Percentiles rank a stretch among this genome's conserved stretches.
phyloP scores from a whole-genome alignment of 129 eudicot genomes.

The Pseudognaphalium luteoalbum region DNA sequence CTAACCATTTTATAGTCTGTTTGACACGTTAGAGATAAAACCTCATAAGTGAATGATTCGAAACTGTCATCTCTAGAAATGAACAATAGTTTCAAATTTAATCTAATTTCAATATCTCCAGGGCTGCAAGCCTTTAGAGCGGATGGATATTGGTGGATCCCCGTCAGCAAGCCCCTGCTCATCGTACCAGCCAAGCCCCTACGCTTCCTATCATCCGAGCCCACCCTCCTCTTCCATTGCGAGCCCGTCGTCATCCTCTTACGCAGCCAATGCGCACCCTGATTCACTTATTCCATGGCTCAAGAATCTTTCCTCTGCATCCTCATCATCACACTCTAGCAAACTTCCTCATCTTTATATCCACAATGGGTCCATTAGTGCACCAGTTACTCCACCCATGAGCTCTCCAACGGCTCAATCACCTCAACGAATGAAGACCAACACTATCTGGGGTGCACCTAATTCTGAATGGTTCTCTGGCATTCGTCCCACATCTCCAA shows the following conservation, averaged over 20 bases:
- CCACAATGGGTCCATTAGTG: slow-evolving; percentile 81
- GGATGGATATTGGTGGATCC: slow-evolving; percentile 63
- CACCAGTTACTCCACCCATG: slow-evolving; percentile 86
- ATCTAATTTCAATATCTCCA: slow-evolving; percentile 24
- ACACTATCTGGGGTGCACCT: slow-evolving; percentile 49
- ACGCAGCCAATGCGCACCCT: slow-evolving; percentile 41
- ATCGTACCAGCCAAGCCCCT: slow-evolving; percentile 66
- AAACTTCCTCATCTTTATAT: slow-evolving; percentile 47
- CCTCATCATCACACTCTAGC: slow-evolving; percentile 44
- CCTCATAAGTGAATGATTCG: neutral
- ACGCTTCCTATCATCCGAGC: slow-evolving; percentile 65
- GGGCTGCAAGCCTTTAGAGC: slow-evolving; percentile 77
- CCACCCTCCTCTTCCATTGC: slow-evolving; percentile 70
- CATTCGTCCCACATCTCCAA: slow-evolving; percentile 76
- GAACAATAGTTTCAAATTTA: neutral
- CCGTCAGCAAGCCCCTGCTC: slow-evolving; percentile 70
- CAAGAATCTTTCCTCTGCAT: slow-evolving; percentile 60
- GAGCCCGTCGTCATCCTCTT: slow-evolving; percentile 66
- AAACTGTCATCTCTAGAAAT: neutral
- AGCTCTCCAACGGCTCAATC: slow-evolving; percentile 70
- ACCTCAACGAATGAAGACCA: slow-evolving; percentile 47
- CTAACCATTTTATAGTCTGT: neutral
- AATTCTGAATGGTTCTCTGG: slow-evolving; percentile 54
- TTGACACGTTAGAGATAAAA: neutral
- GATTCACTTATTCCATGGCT: slow-evolving; percentile 84